These are phyloP conservation scores for Boletus edulis DNA, from an alignment of 768 basidiomycete species.

Conservation along the genomic window DNA sequence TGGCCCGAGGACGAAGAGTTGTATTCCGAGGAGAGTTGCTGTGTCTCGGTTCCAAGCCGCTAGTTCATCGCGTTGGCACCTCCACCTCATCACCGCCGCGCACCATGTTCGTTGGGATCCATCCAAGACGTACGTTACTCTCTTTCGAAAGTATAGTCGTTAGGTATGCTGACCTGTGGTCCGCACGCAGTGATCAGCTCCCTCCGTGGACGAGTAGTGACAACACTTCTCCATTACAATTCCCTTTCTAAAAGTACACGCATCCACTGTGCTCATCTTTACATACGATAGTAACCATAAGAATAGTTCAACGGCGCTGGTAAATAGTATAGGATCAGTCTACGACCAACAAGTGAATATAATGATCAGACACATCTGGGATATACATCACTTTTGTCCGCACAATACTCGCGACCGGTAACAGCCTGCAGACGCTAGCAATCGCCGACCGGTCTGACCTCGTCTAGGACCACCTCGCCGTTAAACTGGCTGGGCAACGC, in stretches of 20 bases:
- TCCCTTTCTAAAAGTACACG: conserved; percentile 26
- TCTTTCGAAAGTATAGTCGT: background rate
- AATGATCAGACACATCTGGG: background rate
- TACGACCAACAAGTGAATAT: background rate
- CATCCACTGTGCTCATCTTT: background rate
- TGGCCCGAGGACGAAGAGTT: conserved; percentile 31
- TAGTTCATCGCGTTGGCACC: conserved; percentile 25
- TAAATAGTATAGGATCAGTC: conserved; percentile 13
- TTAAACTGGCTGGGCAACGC: conserved; percentile 96
- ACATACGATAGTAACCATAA: conserved; percentile 5
- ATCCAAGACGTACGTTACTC: conserved; percentile 2
- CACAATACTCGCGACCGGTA: no score
- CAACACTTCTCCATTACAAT: conserved; percentile 19
- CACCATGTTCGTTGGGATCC: conserved; percentile 12
- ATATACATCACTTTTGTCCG: no score
- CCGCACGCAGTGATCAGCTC: conserved; percentile 15
- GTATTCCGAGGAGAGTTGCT: conserved; percentile 19
- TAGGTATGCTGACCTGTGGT: background rate
- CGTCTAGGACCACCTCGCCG: conserved; percentile 70
- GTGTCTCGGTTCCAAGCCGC: background rate
- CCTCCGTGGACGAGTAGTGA: conserved; percentile 16
- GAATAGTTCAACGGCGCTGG: conserved; percentile 18
- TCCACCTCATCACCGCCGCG: conserved; percentile 30
- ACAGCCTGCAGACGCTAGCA: background rate
- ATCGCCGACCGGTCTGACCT: conserved; percentile 32